Evolutionary conservation across 108 stramenopile genomes (phyloP), one percentile per base, ranked within the genome.

Genomic region (Conticribra guillardii): DNA sequence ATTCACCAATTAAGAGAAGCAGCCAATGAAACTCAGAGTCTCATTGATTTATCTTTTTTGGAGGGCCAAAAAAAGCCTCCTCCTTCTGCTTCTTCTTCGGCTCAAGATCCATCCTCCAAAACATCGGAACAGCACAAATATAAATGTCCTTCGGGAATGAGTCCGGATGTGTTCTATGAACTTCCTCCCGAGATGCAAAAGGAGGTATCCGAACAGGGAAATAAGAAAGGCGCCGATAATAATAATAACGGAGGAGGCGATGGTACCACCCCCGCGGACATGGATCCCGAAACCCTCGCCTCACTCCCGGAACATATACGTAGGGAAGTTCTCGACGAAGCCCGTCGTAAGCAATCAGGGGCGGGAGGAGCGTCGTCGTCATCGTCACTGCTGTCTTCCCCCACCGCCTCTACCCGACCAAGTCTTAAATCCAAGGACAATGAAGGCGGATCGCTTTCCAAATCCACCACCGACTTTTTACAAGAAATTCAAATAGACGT

Each of bases 271-370:
- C 31, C 59, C 33, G 45, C 24, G 18, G 49, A 65, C 11, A 60
- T 74, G 37, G 73, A 74, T 45, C 64, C 65, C 23, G 73, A 74
- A 28, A 60, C 59, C n/a, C 45, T 74, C 64, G 50, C 64, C 31
- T 74, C 73, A 16, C 51, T 74, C 8, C 73, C 73, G 0, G 65
- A 74, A 52, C 56, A 74, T 52, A 29, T 74, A 16, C 73, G 65
- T 14, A 32, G 24, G n/a, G 73, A 67, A 60, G 52, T 74, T 15
- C 41, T 74, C 17, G 73, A 74, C 16, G 55, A 67, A 31, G 55
- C 56, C n/a, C 29, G 37, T 27, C 41, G 45, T 21, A 65, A 62
- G 7, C 27, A 34, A 26, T n/a, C 44, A 51, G 18, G 33, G 34
- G 21, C 19, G 19, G 21, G 28, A 33, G 5, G 37, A n/a, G 49